A percentile compares a stretch with the other conserved stretches of the same genome.
Evolutionary conservation across 2,329 filamentous ascomycete species (phyloP).

Genomic region (Blumeria hordei): DNA sequence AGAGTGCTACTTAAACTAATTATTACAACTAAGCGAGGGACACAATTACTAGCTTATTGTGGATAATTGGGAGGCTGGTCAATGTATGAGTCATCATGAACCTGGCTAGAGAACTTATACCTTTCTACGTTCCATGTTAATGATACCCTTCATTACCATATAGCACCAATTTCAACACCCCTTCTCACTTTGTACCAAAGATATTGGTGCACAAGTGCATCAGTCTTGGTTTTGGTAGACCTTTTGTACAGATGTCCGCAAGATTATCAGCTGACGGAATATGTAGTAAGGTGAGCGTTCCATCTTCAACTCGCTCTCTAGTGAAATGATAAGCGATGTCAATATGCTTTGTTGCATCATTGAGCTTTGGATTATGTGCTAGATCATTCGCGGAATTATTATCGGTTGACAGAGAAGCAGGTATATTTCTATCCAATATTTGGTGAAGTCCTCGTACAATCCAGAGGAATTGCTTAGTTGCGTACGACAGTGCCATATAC

Average conservation of each 20-base stretch:
- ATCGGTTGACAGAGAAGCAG: background rate
- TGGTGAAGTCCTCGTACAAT: background rate
- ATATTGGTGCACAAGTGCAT: background rate
- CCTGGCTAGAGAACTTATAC: too few species aligned
- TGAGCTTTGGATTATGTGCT: background rate
- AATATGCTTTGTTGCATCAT: background rate
- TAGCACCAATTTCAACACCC: background rate
- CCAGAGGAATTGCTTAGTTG: background rate
- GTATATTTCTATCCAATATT: background rate
- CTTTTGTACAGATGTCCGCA: background rate
- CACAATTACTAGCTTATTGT: too few species aligned
- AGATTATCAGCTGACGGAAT: background rate
- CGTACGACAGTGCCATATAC: background rate
- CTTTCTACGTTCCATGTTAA: too few species aligned
- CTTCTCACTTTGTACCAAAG: slow-evolving; percentile 1
- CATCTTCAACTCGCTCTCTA: background rate
- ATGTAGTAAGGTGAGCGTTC: background rate
- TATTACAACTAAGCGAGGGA: too few species aligned
- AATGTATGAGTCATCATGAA: too few species aligned
- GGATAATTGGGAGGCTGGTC: too few species aligned
- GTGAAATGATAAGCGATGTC: background rate
- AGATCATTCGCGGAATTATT: background rate
- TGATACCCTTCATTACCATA: background rate
- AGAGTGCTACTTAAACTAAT: too few species aligned
- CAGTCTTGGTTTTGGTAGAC: background rate